Evolutionary conservation across 2,329 filamentous ascomycete genomes (phyloP), one percentile per base, ranked within the genome.

Genomic region (Lecanoromycetidae sp.): DNA sequence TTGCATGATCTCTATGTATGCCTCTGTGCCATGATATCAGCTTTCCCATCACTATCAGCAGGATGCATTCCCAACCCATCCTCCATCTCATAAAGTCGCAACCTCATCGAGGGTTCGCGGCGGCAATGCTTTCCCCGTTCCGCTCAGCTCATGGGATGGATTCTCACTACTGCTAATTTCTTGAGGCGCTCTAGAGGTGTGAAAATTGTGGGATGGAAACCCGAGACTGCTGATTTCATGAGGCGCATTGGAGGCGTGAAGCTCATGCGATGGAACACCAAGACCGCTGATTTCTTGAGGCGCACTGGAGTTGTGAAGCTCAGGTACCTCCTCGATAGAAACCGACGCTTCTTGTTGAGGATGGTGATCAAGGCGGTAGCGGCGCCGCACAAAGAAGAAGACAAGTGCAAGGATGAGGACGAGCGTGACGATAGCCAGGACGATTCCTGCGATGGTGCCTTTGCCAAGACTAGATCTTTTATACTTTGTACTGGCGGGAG

Each of bases 381-480:
- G 26, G 23, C 48, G 48, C 26, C 32, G 37, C 19, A 42, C 25
- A 3, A 42, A 13, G 22, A 42, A 25, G 26, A 46, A 13, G 13
- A 33, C 27, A 15, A 42, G 10, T 22, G n/a, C 22, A 9, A 38
- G 3, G 17, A 29, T 23, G n/a, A 46, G 5, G 4, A 19, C 29
- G 10, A 38, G 22, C 4, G 25, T 17, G 8, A 30, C 25, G 19
- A 19, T 26, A 22, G 37, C 49, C 30, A 48, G 15, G 9, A 37
- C 39, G 27, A 44, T 44, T 29, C 49, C 49, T 8, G 44, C 49
- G 25, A 51, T 51, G 9, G 25, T 44, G 29, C 32, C 49, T 4
- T 30, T 43, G 15, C 38, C n/a, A 17, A 51, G 32, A 20, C 39
- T 17, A 6, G 15, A 13, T 13, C 15, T 19, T 23, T 19, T 8